Base-by-base conservation (phyloP, 108 stramenopile genomes). In the Nitzschia inconspicua region DNA sequence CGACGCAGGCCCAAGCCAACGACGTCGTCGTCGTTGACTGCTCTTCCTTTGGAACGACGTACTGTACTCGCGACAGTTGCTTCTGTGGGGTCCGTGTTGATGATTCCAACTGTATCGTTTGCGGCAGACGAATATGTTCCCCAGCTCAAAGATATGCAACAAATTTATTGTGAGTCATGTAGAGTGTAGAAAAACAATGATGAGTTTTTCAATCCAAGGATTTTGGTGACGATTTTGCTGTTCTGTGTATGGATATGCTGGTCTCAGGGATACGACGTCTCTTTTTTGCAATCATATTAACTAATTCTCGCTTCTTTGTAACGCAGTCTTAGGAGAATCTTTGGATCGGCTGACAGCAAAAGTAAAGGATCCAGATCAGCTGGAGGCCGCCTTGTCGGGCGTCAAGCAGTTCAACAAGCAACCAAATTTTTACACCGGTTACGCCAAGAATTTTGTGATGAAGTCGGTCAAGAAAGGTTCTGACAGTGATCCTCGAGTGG, bases 391-490 rank as follows among this genome's bases (percentile, higher is more conserved):
- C 22, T 30, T 64, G 14, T 22, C 28, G 1, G 63, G 63, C 27
- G 51, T 71, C 2, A 48, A 47, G 23, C 14, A n/a, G 5, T 76
- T 76, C 41, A 63, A 68, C 39, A 65, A 65, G 47, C 69, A 76
- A 13, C 75, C 75, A 2, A 41, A 35, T 34, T 76, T 76, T 42
- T 71, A 76, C 69, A 31, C 20, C 19, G 57, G 56, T 44, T 71
- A 76, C 47, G 57, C 75, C 31, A 49, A 40, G 39, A 76, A 76
- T 44, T 76, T 61, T 34, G 50, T 76, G 27, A 11, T 22, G 11
- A 76, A 76, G 40, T 25, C 69, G 6, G 59, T 70, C 47, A 70
- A 71, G 65, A 70, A 70, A 10, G 29, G 44, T 50, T 44, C 69
- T 19, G 75, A 66, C 40, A 8, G 23, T 14, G 68, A 70, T 39